phyloP scores from a whole-genome alignment of 176 grass and related monocot species.

The Alloteropsis semialata region DNA sequence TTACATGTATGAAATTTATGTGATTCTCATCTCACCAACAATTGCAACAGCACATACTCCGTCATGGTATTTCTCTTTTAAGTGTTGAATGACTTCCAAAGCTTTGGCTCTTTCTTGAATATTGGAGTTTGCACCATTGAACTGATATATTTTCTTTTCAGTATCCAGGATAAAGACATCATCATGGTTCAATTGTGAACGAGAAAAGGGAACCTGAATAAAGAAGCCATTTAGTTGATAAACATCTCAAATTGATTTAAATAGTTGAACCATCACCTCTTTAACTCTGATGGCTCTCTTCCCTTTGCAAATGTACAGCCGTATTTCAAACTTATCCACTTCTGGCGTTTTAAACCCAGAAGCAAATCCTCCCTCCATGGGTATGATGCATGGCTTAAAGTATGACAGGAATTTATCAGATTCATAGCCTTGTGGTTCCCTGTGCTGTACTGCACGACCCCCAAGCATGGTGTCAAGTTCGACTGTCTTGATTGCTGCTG shows the following conservation, averaged over 20 bases:
- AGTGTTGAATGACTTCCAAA: conserved; percentile 91
- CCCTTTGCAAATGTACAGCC: conserved; percentile 84
- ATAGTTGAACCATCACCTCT: conserved; percentile 49
- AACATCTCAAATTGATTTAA: not conserved
- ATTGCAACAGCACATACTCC: conserved; percentile 89
- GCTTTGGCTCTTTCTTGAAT: conserved; percentile 99
- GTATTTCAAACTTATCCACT: conserved; percentile 80
- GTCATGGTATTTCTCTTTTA: conserved; percentile 86
- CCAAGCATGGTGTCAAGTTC: conserved; percentile 94
- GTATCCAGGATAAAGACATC: conserved; percentile 97
- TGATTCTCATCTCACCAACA: conserved; percentile 56
- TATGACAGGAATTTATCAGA: conserved; percentile 97
- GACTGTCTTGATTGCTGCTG: conserved; percentile 89
- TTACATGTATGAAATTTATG: not conserved
- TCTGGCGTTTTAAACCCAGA: conserved; percentile 90
- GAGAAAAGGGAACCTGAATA: conserved; percentile 93
- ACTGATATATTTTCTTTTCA: conserved; percentile 89
- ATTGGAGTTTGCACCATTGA: conserved; percentile 95
- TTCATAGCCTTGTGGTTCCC: conserved; percentile 86
- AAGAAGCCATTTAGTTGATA: conserved; percentile 31
- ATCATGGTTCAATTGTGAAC: conserved; percentile 88
- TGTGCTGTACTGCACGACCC: conserved; percentile 93
- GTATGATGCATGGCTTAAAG: conserved; percentile 98
- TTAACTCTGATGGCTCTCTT: conserved; percentile 96
- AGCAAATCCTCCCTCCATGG: conserved; percentile 92